phyloP scores from a whole-genome alignment of 2,329 filamentous ascomycete genomes.

The Tolypocladium tundrense region DNA sequence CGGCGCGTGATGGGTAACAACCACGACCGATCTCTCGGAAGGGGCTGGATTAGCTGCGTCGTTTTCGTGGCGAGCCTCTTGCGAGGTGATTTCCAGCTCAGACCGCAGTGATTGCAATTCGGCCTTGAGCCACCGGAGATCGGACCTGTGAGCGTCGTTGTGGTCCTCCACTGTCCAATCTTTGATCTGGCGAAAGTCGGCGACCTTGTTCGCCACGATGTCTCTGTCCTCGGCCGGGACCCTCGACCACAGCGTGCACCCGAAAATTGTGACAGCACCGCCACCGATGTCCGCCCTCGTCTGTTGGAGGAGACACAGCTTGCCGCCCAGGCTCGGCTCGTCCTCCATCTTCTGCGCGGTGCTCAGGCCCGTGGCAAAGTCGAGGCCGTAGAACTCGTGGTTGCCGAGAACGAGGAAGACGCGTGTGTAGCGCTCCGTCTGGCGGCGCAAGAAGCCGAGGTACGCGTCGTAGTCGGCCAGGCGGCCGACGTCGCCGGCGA shows the following conservation, averaged over 20 bases:
- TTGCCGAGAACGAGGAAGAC: neutral
- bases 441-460: neutral
- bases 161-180: neutral
- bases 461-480: neutral
- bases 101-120: neutral
- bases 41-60: neutral
- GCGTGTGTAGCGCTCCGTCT: neutral
- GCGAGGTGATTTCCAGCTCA: neutral
- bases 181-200: neutral
- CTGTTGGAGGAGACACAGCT: neutral
- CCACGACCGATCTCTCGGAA: neutral
- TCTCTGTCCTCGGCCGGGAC: neutral
- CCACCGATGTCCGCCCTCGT: neutral
- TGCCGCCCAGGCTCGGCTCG: neutral
- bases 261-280: neutral
- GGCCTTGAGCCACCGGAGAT: neutral
- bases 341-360: neutral
- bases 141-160: neutral
- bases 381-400: neutral
- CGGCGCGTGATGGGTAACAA: neutral
- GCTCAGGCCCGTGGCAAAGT: neutral
- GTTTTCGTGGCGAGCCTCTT: neutral
- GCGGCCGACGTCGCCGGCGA: neutral
- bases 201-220: neutral
- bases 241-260: neutral